phyloP scores from a whole-genome alignment of 2,329 filamentous ascomycete species.

The Kalmusia sp. region DNA sequence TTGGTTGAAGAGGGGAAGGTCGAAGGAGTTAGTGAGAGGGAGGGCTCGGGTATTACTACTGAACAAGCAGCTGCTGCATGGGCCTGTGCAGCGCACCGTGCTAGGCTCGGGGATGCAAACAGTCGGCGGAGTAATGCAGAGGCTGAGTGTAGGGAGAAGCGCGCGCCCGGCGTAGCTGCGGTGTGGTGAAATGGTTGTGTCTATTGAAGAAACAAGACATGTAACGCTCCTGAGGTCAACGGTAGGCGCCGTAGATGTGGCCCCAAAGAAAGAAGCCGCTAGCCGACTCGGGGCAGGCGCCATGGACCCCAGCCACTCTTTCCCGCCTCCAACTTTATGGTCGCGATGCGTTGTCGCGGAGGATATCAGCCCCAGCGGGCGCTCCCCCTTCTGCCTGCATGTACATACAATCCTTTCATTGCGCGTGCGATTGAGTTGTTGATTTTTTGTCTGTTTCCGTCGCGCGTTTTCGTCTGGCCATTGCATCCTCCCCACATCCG shows the following conservation, averaged over 20 bases:
- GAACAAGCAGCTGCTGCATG: conserved; percentile 3
- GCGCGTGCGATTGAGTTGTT: conserved; percentile 2
- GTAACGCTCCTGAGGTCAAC: not conserved
- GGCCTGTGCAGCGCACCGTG: conserved; percentile 1
- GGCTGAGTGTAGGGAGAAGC: not conserved
- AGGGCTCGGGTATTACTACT: conserved; percentile 11
- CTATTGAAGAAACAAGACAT: not conserved
- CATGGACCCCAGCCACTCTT: conserved; percentile 4
- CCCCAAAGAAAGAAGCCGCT: conserved; percentile 3
- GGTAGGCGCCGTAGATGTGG: not conserved
- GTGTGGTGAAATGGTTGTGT: not conserved
- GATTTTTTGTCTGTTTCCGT: not conserved
- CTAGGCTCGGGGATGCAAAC: conserved; percentile 2
- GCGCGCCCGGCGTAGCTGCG: not conserved
- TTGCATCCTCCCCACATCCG: not conserved
- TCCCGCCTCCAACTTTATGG: conserved; percentile 9
- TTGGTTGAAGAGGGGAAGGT: not conserved
- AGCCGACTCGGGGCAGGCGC: conserved; percentile 1
- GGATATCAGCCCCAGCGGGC: conserved; percentile 5
- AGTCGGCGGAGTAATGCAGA: conserved; percentile 2
- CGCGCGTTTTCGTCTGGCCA: conserved; percentile 5
- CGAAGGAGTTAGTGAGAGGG: conserved; percentile 3
- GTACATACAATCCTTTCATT: conserved; percentile 5
- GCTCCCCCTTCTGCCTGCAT: conserved; percentile 18
- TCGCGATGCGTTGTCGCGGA: conserved; percentile 11